Conservation (phyloP, 495 filamentous ascomycete species). For the Pyrenopolyporus hunteri region DNA sequence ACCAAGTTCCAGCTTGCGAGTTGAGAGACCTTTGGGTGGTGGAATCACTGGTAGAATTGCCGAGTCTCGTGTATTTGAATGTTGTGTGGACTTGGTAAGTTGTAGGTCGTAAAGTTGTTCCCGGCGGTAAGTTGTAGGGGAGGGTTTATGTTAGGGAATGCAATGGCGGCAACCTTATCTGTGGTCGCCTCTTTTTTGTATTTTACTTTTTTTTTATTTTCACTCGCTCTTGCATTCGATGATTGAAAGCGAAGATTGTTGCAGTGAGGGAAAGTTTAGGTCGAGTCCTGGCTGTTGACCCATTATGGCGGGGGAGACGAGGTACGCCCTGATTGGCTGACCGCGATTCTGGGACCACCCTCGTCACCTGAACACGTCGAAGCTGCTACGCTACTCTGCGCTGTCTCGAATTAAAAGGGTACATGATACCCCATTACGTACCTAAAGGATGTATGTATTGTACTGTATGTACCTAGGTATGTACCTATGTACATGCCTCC, state of each 20-base stretch:
- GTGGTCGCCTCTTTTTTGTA: too few relatives aligned
- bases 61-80: too few relatives aligned
- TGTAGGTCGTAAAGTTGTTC: too few relatives aligned
- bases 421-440: not conserved
- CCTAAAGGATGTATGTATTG: not conserved
- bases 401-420: slow-evolving; percentile 16
- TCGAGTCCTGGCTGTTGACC: slow-evolving; percentile 32
- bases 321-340: slow-evolving; percentile 22
- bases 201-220: not conserved
- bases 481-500: too few relatives aligned
- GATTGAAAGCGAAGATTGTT: slow-evolving; percentile 8
- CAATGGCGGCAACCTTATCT: slow-evolving; percentile 9
- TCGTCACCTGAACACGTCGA: slow-evolving; percentile 41
- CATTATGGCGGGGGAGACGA: slow-evolving; percentile 32
- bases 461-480: too few relatives aligned
- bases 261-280: slow-evolving; percentile 14
- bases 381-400: slow-evolving; percentile 23
- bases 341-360: slow-evolving; percentile 34
- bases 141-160: not conserved
- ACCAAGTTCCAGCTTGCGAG: too few relatives aligned
- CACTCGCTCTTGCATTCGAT: not conserved
- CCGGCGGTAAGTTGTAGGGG: too few relatives aligned
- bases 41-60: too few relatives aligned
- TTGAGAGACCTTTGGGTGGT: too few relatives aligned
- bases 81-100: too few relatives aligned